Evolutionary conservation across 2,329 filamentous ascomycete genomes (phyloP), one percentile per base, ranked within the genome.

Genomic region (Gremmenia infestans): DNA sequence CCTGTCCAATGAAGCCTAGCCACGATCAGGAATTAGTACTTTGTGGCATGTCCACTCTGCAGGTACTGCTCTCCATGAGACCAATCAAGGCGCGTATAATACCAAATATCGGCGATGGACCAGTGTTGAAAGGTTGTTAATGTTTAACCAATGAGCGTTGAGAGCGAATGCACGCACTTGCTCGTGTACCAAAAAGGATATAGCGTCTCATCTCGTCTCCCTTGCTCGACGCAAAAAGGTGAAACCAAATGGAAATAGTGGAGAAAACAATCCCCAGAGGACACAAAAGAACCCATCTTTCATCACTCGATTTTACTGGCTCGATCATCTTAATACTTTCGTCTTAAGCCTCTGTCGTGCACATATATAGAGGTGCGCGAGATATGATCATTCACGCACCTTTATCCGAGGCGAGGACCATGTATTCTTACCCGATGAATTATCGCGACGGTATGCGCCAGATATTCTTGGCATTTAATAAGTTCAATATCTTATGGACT

Each of bases 241-340:
- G 55, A 63, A 64, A 63, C 53, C 45, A 47, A 25, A 45, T 59
- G 53, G 46, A 57, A 61, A 63, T 61, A 53, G 59, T 57, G 60
- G 58, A 58, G 53, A 54, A 50, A 39, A 51, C 25, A n/a, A 39
- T 19, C 9, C 11, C 28, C 35, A 52, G 52, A 54, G 50, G 23
- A 35, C 53, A 19, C 22, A 22, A 52, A 60, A 57, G 50, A 57
- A 50, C 52, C 48, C 50, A 57, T 52, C 32, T 52, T 51, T 54
- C 51, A 35, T 52, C 17, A 12, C 46, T 25, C 28, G 53, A 54
- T 35, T 54, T 45, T 39, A 54, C 43, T 53, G 50, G 55, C 54
- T 48, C 32, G 49, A 48, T 55, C 39, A 48, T 49, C 59, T 59
- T 60, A 60, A 58, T 55, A 28, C 43, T 25, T 37, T 28, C 48